Evolutionary conservation across 257 asterid genomes (phyloP).

Genomic region (Forsythia viridissima): DNA sequence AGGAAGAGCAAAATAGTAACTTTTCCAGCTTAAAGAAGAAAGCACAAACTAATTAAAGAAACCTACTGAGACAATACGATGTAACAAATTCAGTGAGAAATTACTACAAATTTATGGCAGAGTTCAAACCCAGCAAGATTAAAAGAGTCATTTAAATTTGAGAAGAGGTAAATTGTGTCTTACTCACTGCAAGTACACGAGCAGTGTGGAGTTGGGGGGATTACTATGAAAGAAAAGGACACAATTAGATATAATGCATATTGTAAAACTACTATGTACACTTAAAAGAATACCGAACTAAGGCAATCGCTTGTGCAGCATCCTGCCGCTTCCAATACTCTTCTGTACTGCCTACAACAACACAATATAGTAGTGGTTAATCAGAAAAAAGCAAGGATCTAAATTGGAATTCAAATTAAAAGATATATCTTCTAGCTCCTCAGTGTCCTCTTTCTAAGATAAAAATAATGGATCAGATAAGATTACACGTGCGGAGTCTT

Average conservation of each 20-base stretch:
- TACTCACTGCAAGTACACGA: background rate
- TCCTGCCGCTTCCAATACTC: slow-evolving; percentile 51
- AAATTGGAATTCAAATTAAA: background rate
- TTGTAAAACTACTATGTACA: background rate
- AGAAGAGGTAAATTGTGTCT: background rate
- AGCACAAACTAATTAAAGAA: no score
- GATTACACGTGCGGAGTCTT: background rate
- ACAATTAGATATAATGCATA: background rate
- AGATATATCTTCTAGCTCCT: background rate
- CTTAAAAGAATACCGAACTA: slow-evolving; percentile 33
- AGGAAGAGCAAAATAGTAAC: background rate
- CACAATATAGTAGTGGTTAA: background rate
- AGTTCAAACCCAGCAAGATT: background rate
- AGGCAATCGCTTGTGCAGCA: slow-evolving; percentile 47
- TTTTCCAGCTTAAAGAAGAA: no score
- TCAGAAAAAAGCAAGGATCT: background rate
- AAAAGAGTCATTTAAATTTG: background rate
- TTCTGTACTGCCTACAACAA: slow-evolving; percentile 40
- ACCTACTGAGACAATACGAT: background rate
- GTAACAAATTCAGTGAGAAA: background rate
- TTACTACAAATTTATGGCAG: background rate
- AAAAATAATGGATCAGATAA: background rate
- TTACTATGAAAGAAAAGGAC: background rate
- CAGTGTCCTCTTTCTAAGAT: no score
- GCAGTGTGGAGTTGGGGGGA: background rate